These are phyloP conservation scores for Chlorociboria aeruginascens DNA, from an alignment of 495 filamentous ascomycete genomes.

Conservation along the genomic window DNA sequence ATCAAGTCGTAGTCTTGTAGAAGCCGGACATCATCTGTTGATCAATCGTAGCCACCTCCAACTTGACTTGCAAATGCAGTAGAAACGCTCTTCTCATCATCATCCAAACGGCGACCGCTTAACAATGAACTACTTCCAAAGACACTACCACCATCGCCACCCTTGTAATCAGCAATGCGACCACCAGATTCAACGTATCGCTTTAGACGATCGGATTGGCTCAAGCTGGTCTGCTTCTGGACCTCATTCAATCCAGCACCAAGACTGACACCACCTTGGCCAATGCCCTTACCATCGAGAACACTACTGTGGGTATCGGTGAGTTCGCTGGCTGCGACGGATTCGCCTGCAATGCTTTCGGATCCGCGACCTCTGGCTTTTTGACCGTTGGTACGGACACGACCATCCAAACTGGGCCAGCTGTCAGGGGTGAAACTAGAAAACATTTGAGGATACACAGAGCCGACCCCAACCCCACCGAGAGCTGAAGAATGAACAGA, in stretches of 20 bases:
- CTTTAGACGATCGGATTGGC: constrained; percentile 73
- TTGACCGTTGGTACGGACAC: constrained; percentile 45
- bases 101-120: constrained; percentile 48
- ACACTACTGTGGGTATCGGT: constrained; percentile 57
- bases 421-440: constrained; percentile 74
- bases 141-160: constrained; percentile 52
- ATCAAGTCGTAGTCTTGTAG: constrained; percentile 2
- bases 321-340: constrained; percentile 75
- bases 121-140: constrained; percentile 55
- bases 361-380: constrained; percentile 51
- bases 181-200: constrained; percentile 78
- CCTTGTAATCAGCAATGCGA: constrained; percentile 41
- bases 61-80: constrained; percentile 95
- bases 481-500: constrained; percentile 89
- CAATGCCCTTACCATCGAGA: constrained; percentile 59
- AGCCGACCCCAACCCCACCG: constrained; percentile 65
- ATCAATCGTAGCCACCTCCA: constrained; percentile 86
- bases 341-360: constrained; percentile 79
- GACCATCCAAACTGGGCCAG: constrained; percentile 73
- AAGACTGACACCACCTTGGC: constrained; percentile 79
- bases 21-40: background rate
- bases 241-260: constrained; percentile 65
- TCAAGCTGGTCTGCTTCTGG: constrained; percentile 67
- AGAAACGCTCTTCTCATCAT: constrained; percentile 89
- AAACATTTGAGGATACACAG: constrained; percentile 91